phyloP scores from a whole-genome alignment of 106 monocot genomes.

The Gastrodia elata region DNA sequence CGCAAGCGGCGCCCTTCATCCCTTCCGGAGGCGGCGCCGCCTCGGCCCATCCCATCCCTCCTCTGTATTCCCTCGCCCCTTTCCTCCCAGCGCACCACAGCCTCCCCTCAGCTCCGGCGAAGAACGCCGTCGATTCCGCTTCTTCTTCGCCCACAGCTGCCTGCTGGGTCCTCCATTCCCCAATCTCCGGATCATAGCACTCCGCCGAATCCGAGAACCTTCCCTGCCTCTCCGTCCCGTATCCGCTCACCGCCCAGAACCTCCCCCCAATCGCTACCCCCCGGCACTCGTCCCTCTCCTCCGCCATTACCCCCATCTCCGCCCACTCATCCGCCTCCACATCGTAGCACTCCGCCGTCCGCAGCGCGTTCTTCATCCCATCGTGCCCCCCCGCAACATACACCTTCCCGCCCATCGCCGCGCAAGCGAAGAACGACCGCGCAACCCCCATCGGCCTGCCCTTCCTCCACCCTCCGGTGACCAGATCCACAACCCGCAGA shows the following conservation, averaged over 20 bases:
- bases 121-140: not conserved
- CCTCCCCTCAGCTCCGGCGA: not conserved
- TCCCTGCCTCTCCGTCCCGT: constrained; percentile 47
- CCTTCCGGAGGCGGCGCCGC: not conserved
- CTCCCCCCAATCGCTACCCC: constrained; percentile 34
- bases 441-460: constrained; percentile 13
- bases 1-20: not conserved
- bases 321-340: constrained; percentile 48
- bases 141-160: not conserved
- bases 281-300: constrained; percentile 55
- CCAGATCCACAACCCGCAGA: constrained; percentile 38
- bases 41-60: not conserved
- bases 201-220: constrained; percentile 23
- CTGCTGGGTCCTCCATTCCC: constrained; percentile 5
- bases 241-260: constrained; percentile 45
- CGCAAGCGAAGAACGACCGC: constrained; percentile 11
- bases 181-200: not conserved
- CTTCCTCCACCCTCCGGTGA: constrained; percentile 23
- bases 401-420: not conserved
- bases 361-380: constrained; percentile 57
- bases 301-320: constrained; percentile 40
- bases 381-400: constrained; percentile 7
- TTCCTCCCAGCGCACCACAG: not conserved
- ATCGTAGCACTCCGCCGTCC: constrained; percentile 56
- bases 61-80: constrained; percentile 4